Percentiles rank a stretch among this genome's conserved stretches.
Evolutionary conservation across 2,329 filamentous ascomycete genomes (phyloP).

Genomic region (Mycocentrospora acerina): DNA sequence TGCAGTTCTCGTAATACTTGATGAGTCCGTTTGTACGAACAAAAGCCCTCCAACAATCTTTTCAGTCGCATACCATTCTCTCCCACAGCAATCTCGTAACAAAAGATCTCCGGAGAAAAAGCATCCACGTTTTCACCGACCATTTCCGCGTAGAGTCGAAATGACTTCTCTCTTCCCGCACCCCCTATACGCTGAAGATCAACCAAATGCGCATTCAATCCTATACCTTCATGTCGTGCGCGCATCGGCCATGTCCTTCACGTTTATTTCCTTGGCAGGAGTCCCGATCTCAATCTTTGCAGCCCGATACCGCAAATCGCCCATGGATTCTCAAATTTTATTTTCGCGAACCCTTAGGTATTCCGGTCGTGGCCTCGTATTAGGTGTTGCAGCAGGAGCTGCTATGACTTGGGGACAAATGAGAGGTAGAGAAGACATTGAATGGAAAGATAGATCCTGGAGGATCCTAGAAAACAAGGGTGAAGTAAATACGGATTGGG

Average conservation of each 20-base stretch:
- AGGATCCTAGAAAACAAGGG: constrained; percentile 57
- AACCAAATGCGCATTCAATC: constrained; percentile 56
- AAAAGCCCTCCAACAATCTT: no score
- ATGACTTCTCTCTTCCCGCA: constrained; percentile 62
- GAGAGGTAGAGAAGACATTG: constrained; percentile 59
- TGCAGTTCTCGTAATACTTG: no score
- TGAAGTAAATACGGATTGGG: constrained; percentile 61
- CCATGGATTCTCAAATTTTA: constrained; percentile 27
- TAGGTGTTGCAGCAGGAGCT: constrained; percentile 49
- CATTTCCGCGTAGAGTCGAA: neutral
- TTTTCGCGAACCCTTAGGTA: constrained; percentile 46
- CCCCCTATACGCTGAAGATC: constrained; percentile 63
- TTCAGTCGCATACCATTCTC: neutral
- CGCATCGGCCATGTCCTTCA: constrained; percentile 56
- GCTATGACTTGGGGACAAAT: constrained; percentile 53
- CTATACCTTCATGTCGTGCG: constrained; percentile 62
- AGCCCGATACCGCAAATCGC: constrained; percentile 20
- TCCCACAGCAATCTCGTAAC: neutral
- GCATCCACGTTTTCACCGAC: no score
- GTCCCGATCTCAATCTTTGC: constrained; percentile 32
- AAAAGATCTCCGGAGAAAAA: neutral
- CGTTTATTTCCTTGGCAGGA: constrained; percentile 49
- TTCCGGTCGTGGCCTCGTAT: constrained; percentile 49
- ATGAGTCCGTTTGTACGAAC: no score
- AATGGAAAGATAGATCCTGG: constrained; percentile 67